Evolutionary conservation across 176 grass and related monocot genomes (phyloP), one percentile per base, ranked within the genome.

Genomic region (Thalia dealbata): DNA sequence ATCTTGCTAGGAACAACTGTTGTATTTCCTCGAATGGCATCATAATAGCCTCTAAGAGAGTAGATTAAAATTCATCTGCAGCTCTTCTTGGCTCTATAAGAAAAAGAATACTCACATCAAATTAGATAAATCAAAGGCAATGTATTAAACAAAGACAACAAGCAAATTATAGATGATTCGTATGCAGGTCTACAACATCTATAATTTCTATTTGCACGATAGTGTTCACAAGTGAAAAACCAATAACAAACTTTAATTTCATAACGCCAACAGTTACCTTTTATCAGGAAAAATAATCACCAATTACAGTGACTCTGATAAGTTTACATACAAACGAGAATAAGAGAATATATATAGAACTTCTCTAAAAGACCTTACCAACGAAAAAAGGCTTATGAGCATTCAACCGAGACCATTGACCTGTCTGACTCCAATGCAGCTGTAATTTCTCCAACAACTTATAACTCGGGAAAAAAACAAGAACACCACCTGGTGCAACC

Each of bases 391-490:
- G 87, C 69, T 96, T 96, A 61, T 82, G 75, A 73, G 93, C 93
- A 90, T 96, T 86, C 78, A 96, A 77, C 32, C 84, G 85, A 80
- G 80, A 78, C 93, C 93, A 96, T 76, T 92, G 93, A 76, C 89
- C 89, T 75, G 93, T 96, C 52, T 87, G 76, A 76, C 56, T 82
- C 93, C 93, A 96, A 9, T 89, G 89, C 10, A 21, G 52, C 68
- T 80, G 87, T 54, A 96, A 44, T 78, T 92, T 96, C 35, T 96
- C 93, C 76, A 96, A 74, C 68, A 96, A 84, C 64, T 96, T 96
- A 64, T 92, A 96, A 77, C 93, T 96, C 70, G 93, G 93, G 38
- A 96, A 92, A 66, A 96, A 96, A 70, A 90, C 93, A 78, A 96
- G 87, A 82, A 87, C 84, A 45, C 93, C 93, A 50, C 89, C 84